phyloP scores from a whole-genome alignment of 2,329 filamentous ascomycete genomes.

The Fusarium brevicatenulatum region DNA sequence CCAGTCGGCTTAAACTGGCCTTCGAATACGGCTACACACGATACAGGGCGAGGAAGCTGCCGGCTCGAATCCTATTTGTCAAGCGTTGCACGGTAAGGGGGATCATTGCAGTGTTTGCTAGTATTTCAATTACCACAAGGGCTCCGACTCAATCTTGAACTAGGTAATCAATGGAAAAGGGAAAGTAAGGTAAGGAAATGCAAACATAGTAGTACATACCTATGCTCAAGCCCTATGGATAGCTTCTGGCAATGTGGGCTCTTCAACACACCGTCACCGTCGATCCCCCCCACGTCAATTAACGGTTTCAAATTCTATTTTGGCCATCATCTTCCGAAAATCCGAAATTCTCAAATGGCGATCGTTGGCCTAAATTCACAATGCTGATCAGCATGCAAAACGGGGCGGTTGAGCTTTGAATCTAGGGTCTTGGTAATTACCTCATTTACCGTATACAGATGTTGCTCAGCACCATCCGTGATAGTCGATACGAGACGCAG shows the following conservation, averaged over 20 bases:
- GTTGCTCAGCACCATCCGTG: neutral
- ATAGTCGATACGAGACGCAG: neutral
- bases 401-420: slow-evolving; percentile 12
- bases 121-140: neutral
- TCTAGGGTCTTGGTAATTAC: neutral
- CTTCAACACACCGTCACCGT: neutral
- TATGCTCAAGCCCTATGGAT: slow-evolving; percentile 3
- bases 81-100: slow-evolving; percentile 11
- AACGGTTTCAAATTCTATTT: slow-evolving; percentile 26
- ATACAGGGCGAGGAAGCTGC: slow-evolving; percentile 20
- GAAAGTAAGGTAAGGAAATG: slow-evolving; percentile 3
- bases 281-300: slow-evolving; percentile 18
- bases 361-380: neutral
- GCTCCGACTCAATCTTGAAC: neutral
- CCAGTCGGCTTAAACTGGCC: slow-evolving; percentile 4
- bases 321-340: slow-evolving; percentile 19
- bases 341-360: slow-evolving; percentile 8
- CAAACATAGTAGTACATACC: neutral
- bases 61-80: slow-evolving; percentile 4
- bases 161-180: slow-evolving; percentile 12
- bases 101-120: slow-evolving; percentile 25
- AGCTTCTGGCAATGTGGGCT: neutral
- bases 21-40: slow-evolving; percentile 16
- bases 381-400: slow-evolving; percentile 37
- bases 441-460: neutral